phyloP scores from a whole-genome alignment of 2,329 filamentous ascomycete genomes.

The Fusarium sp. region DNA sequence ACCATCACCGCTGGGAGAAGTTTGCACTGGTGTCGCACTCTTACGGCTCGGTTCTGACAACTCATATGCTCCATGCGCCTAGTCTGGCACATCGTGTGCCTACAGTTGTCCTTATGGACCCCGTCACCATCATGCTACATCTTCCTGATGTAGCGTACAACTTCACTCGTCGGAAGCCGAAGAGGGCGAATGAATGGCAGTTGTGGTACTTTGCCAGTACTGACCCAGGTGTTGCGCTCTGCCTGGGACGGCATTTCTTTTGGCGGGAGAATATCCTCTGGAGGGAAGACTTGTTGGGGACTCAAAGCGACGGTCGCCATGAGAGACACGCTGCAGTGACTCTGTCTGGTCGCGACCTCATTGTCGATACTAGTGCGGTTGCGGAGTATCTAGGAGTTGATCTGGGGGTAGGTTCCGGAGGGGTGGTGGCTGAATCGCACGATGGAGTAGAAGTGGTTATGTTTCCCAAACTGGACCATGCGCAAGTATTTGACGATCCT shows the following conservation, averaged over 20 bases:
- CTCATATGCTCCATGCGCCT: slow-evolving; percentile 70
- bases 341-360: slow-evolving; percentile 73
- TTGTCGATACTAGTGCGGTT: slow-evolving; percentile 73
- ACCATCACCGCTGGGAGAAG: slow-evolving; percentile 68
- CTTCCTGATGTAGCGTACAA: slow-evolving; percentile 80
- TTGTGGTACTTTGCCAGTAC: slow-evolving; percentile 79
- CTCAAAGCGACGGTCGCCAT: slow-evolving; percentile 29
- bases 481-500: slow-evolving; percentile 69
- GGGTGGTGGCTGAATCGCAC: slow-evolving; percentile 27
- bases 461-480: slow-evolving; percentile 75
- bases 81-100: slow-evolving; percentile 65
- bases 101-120: slow-evolving; percentile 67
- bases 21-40: slow-evolving; percentile 75
- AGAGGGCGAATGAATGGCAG: slow-evolving; percentile 76
- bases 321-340: slow-evolving; percentile 67
- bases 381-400: slow-evolving; percentile 65
- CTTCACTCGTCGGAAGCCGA: slow-evolving; percentile 70
- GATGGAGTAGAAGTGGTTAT: slow-evolving; percentile 69
- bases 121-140: slow-evolving; percentile 77
- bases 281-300: slow-evolving; percentile 72
- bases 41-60: slow-evolving; percentile 75
- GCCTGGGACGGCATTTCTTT: slow-evolving; percentile 77
- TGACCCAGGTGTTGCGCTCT: slow-evolving; percentile 76
- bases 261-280: slow-evolving; percentile 80
- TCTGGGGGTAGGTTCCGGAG: slow-evolving; percentile 18